phyloP scores from a whole-genome alignment of 78 protist species.

The Cavenderia fasciculata region DNA sequence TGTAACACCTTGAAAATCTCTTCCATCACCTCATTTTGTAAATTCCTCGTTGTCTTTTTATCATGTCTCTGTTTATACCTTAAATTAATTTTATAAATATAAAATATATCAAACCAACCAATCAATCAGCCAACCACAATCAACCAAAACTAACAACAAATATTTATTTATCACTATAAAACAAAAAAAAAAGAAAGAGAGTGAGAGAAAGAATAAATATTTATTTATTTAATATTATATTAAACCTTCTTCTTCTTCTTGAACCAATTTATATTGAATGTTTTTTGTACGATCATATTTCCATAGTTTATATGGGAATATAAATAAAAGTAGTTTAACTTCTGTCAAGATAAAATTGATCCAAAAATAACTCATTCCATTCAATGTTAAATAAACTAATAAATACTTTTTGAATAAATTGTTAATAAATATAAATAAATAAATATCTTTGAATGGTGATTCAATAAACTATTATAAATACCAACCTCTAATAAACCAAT shows the following conservation, averaged over 20 bases:
- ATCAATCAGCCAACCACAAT: not conserved
- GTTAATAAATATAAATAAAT: not conserved
- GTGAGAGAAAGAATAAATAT: no score
- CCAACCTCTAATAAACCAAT: slow-evolving; percentile 48
- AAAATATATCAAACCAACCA: not conserved
- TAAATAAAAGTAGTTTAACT: not conserved
- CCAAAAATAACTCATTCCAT: not conserved
- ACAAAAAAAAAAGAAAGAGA: not conserved
- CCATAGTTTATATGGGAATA: not conserved
- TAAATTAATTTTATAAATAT: not conserved
- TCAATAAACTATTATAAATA: not conserved
- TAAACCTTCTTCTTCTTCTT: no score
- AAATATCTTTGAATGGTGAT: no score
- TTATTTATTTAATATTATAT: no score
- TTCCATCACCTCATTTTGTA: not conserved
- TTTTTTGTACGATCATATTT: no score
- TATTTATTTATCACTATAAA: not conserved
- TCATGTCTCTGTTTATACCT: not conserved
- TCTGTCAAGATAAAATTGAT: slow-evolving; percentile 5
- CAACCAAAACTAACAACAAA: no score
- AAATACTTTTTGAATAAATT: not conserved
- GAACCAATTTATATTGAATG: no score
- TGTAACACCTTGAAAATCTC: slow-evolving; percentile 15
- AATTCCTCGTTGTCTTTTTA: slow-evolving; percentile 11
- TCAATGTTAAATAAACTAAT: not conserved